Percentiles rank a stretch among this genome's conserved stretches.
phyloP scores from a whole-genome alignment of 1,284 basidiomycete genomes.

The Marasmius oreades region DNA sequence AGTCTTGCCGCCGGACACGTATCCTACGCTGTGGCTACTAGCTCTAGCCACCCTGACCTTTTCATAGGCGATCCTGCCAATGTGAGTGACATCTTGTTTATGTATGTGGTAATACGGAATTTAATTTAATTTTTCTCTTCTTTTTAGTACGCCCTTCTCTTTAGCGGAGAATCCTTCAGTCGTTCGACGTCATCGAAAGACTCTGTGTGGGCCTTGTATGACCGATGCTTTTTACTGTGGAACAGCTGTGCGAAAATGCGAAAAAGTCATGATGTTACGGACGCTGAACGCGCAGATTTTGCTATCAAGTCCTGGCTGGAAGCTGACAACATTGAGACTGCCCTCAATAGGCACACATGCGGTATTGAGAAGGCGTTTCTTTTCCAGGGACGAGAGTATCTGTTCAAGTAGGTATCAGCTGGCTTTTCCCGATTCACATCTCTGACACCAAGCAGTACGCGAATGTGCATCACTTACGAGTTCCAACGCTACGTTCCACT shows the following conservation, averaged over 20 bases:
- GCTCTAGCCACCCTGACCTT: constrained; percentile 39
- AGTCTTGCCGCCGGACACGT: constrained; percentile 60
- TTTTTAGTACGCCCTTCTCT: constrained; percentile 59
- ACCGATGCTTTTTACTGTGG: constrained; percentile 68
- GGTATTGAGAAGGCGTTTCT: constrained; percentile 61
- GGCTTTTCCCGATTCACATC: constrained; percentile 5
- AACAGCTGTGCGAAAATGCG: constrained; percentile 64
- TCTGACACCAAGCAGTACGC: constrained; percentile 40
- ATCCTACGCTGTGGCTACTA: constrained; percentile 51
- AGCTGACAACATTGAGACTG: constrained; percentile 59
- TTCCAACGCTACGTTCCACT: constrained; percentile 64
- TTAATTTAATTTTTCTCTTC: constrained; percentile 4
- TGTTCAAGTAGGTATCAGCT: constrained; percentile 62
- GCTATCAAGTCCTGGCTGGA: constrained; percentile 70
- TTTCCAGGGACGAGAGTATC: constrained; percentile 66
- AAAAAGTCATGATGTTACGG: constrained; percentile 33
- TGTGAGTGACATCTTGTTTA: constrained; percentile 37
- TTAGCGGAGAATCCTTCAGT: constrained; percentile 62
- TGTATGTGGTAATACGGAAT: neutral
- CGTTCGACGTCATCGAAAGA: constrained; percentile 46
- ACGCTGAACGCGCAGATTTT: constrained; percentile 55
- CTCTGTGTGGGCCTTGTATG: constrained; percentile 69
- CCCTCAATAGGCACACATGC: constrained; percentile 63
- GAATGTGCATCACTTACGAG: constrained; percentile 68
- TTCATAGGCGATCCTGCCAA: constrained; percentile 66